Evolutionary conservation across 306 rosid genomes (phyloP).

Genomic region (Acacia melanoxylon): DNA sequence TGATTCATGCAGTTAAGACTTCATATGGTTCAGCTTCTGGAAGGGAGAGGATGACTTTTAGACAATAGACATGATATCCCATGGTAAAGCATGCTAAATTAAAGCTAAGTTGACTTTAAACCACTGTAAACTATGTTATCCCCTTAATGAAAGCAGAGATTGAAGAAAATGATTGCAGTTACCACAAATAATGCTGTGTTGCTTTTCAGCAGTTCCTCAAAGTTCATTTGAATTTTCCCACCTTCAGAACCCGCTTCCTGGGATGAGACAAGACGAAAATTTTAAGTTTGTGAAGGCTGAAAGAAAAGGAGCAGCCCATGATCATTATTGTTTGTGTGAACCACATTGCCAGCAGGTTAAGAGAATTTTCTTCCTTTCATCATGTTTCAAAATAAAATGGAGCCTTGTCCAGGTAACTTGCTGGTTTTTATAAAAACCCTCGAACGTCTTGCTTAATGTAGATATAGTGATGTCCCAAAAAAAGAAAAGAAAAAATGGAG

Average conservation of each 20-base stretch:
- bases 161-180: constrained; percentile 34
- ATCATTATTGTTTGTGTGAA: not conserved
- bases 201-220: constrained; percentile 92
- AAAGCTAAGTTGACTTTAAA: not conserved
- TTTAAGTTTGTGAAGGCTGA: constrained; percentile 14
- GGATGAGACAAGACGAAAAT: constrained; percentile 29
- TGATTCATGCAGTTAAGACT: not conserved
- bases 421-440: not conserved
- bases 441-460: constrained; percentile 24
- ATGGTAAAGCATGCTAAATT: constrained; percentile 5
- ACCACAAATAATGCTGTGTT: constrained; percentile 94
- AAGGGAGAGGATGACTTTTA: not conserved
- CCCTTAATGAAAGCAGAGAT: not conserved
- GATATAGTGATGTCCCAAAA: not conserved
- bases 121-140: not conserved
- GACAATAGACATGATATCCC: constrained; percentile 3
- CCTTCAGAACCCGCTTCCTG: constrained; percentile 96
- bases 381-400: constrained; percentile 15
- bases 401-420: constrained; percentile 14
- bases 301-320: constrained; percentile 18
- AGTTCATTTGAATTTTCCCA: constrained; percentile 91
- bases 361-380: not conserved
- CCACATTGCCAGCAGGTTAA: constrained; percentile 5
- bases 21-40: constrained; percentile 8
- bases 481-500: not conserved